Conservation (phyloP, 2,329 filamentous ascomycete species). For the Aspergillus pseudotamarii region DNA sequence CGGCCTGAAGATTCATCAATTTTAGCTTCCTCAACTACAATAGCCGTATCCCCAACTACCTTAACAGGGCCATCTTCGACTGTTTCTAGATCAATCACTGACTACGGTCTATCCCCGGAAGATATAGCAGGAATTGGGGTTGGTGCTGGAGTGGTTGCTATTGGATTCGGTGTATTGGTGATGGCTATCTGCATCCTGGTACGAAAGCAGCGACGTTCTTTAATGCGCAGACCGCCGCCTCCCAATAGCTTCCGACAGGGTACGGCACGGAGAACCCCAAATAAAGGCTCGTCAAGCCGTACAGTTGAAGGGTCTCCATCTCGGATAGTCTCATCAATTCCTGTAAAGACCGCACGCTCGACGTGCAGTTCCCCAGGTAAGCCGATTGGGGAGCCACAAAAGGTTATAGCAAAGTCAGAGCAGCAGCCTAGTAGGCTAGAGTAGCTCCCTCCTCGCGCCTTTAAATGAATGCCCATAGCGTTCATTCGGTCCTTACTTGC, state of each 20-base stretch:
- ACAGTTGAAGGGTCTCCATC: no score
- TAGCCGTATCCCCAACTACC: neutral
- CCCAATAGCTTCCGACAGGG: neutral
- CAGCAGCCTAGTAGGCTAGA: no score
- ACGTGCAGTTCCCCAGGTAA: no score
- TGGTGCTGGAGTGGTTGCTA: neutral
- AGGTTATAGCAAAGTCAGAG: no score
- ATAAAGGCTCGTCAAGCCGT: neutral
- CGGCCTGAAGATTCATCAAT: fast-evolving
- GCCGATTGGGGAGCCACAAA: no score
- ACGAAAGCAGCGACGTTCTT: neutral
- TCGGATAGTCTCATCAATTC: neutral
- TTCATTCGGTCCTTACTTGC: no score
- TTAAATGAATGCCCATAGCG: no score
- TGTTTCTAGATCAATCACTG: neutral
- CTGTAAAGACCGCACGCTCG: no score
- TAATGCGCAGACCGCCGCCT: neutral
- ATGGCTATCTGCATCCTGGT: neutral
- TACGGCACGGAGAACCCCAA: neutral
- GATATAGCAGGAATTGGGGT: neutral
- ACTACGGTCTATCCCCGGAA: neutral
- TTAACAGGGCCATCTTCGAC: neutral
- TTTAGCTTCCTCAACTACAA: fast-evolving
- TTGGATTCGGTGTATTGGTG: neutral
- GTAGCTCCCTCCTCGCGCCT: no score